Base-by-base conservation (phyloP, 495 filamentous ascomycete genomes). In the Bathelium albidoporum region DNA sequence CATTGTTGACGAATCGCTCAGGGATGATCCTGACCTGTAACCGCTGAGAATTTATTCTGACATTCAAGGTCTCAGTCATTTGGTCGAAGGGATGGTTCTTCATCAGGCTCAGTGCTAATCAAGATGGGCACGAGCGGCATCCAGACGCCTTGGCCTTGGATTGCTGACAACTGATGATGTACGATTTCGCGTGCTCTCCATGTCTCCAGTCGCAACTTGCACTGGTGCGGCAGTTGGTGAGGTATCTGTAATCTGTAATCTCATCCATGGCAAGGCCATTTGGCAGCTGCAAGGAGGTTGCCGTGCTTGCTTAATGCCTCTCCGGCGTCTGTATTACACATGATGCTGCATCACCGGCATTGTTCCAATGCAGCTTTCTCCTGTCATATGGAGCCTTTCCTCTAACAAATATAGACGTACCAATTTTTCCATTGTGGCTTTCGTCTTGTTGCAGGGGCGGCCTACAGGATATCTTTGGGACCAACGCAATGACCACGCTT, bases 291-390 rank as follows among this genome's bases (percentile, higher is more conserved):
- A 49, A 49, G 12, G 11, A 49, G 20, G 9, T 20, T 49, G 5
- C 12, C 20, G 18, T 5, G 11, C 24, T 20, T 29, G 20, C 24
- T 55, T 10, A 29, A 10, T 10, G 22, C n/a, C 24, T 20, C 7
- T 16, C 9, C n/a, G n/a, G n/a, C n/a, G n/a, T n/a, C n/a, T n/a
- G n/a, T 55, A 55, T 55, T 55, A 55, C 49, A 55, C 49, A 55
- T 55, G 49, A 55, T 55, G 49, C 26, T 55, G 49, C 49, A 55
- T n/a, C n/a, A n/a, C n/a, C n/a, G n/a, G n/a, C n/a, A n/a, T 29
- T n/a, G 9, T 55, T 55, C 49, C 49, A 9, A 24, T 5, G 11
- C 14, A 16, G 44, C 20, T 20, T n/a, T 49, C 11, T 49, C 11
- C 14, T 22, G 44, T 49, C 20, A 49, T 14, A 5, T 5, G 34